Evolutionary conservation across 73 alveolate genomes (phyloP), one percentile per base, ranked within the genome.

Genomic region (Effrenium voratum): DNA sequence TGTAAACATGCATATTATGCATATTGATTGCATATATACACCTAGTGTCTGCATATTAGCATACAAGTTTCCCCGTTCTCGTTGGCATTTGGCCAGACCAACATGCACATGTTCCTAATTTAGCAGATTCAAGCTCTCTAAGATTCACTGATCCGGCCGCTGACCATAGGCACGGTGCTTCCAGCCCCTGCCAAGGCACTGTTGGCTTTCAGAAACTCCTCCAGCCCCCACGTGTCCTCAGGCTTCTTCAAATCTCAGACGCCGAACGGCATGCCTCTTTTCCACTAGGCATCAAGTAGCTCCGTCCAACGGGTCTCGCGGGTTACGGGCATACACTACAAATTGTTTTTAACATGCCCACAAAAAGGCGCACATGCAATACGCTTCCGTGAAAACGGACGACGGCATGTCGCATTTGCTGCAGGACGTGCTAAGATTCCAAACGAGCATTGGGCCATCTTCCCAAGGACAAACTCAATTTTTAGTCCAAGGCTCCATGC

Each of bases 191-290:
- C 24, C 34, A 38, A 38, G 86, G 8, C 52, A n/a, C 86, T 32
- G 59, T 77, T 77, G 87, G 87, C 59, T 77, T 22, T 41, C 57
- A 77, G 87, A 24, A 77, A 77, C 26, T 77, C 87, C 3, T 77
- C 87, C 26, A 77, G 40, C 26, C 87, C 87, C 87, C 87, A 77
- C 40, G 87, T 77, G 87, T 77, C 87, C 87, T 77, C 26, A 43
- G 63, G 52, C 5, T 73, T 70, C 40, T 73, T 10, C 50, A 0
- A 72, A 72, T 3, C 47, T 19, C 49, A 0, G 79, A 66, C 16
- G 32, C n/a, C n/a, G 32, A 3, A 16, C 79, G 79, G 15, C 79
- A 66, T 66, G 43, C n/a, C 22, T 1, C 30, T 34, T 34, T 34
- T 28, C n/a, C n/a, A n/a, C n/a, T n/a, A n/a, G n/a, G n/a, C n/a